Base-by-base conservation (phyloP, 805 yeast species). In the Kodamaea restingae region DNA sequence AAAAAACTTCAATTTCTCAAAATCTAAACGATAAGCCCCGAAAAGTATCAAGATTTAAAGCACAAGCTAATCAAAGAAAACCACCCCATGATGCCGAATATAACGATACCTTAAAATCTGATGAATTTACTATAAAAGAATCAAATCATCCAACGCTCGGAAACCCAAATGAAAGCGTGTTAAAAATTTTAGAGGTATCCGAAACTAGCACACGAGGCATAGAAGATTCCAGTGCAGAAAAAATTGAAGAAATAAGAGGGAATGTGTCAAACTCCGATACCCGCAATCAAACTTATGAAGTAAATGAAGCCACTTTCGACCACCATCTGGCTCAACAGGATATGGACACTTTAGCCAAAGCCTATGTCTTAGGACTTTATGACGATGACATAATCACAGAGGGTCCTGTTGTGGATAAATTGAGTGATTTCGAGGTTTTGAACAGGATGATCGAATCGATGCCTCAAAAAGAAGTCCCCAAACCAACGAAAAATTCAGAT, bases 321-420 rank as follows among this genome's bases (percentile, higher is more conserved):
- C 47, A 65, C 47, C 55, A 51, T 7, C 48, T 65, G 2, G 42
- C 75, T 20, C 70, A 67, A 17, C 63, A 64, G 14, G 73, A 77
- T 47, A 41, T 73, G 46, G 82, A 78, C 35, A 68, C 73, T 3
- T 74, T 80, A 81, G 83, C 77, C 0, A 67, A 70, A 37, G 84
- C 83, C 0, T 81, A 81, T 46, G 61, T 68, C n/a, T 47, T 67
- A 15, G 86, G 85, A 1, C 55, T 73, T 46, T 79, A 76, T 49
- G 84, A 80, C 49, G 84, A 77, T 43, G 84, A 80, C 47, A 56
- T 75, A 7, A 67, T 61, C 17, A 73, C 78, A 0, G 70, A 71
- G 35, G 84, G 84, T 0, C 74, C 75, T 10, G 71, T 81, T 0
- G 71, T 81, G 15, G 75, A 75, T 43, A 61, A 67, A 39, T 38